Conservation (phyloP, 257 asterid species). For the Rauvolfia tetraphylla region DNA sequence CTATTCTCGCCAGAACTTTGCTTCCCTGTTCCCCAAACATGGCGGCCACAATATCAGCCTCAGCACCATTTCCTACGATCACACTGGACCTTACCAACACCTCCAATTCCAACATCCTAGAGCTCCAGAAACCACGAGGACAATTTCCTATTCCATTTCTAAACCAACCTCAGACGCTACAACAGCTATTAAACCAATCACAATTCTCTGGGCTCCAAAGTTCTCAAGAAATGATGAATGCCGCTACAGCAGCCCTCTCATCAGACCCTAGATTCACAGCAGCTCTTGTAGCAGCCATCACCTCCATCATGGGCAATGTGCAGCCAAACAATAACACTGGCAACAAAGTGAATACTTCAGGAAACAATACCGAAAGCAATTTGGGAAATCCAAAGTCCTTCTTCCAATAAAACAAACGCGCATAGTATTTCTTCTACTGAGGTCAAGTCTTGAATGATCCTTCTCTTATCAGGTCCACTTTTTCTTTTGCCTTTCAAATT, state of each 20-base stretch:
- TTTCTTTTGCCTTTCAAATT: not conserved
- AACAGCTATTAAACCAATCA: constrained; percentile 8
- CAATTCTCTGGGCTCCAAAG: not conserved
- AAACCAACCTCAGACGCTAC: not conserved
- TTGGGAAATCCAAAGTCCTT: not conserved
- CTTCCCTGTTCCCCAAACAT: constrained; percentile 22
- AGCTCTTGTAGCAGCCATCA: constrained; percentile 36
- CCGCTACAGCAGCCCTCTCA: constrained; percentile 32
- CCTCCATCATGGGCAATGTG: constrained; percentile 30
- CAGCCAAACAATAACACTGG: constrained; percentile 11
- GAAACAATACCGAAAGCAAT: not conserved
- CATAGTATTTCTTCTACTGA: not conserved
- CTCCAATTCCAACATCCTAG: not conserved
- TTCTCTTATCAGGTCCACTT: not conserved
- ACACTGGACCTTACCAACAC: constrained; percentile 40
- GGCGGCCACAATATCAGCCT: constrained; percentile 41
- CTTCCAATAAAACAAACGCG: not conserved
- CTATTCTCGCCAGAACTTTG: constrained; percentile 9
- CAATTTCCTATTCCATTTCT: constrained; percentile 4
- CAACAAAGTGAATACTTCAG: not conserved
- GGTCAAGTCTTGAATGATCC: not conserved
- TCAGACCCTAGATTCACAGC: constrained; percentile 40
- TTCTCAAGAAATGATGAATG: constrained; percentile 30
- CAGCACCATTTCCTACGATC: constrained; percentile 52
- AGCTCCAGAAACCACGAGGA: not conserved